Evolutionary conservation across 139 green algal genomes (phyloP).

Genomic region (Coelastrella sp.): DNA sequence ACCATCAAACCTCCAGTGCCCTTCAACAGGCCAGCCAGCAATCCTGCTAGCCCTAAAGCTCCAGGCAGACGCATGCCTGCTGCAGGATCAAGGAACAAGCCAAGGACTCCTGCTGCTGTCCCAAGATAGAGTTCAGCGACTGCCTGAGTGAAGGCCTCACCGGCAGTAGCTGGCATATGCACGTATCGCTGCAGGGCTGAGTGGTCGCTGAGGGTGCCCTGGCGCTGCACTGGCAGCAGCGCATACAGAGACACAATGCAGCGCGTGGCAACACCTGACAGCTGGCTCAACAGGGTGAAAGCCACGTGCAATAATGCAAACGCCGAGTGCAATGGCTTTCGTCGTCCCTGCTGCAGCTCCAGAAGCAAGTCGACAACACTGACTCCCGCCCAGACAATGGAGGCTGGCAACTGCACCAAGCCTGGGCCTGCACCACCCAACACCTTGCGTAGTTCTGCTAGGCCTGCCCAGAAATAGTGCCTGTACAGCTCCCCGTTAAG

Average conservation of each 20-base stretch:
- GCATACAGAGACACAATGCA: constrained; percentile 70
- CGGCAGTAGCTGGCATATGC: constrained; percentile 67
- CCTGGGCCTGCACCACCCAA: constrained; percentile 27
- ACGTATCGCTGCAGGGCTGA: constrained; percentile 61
- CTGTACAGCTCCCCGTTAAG: constrained; percentile 62
- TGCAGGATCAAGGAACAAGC: constrained; percentile 76
- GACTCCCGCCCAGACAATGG: constrained; percentile 80
- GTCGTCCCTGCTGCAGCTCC: constrained; percentile 57
- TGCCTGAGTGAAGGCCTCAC: constrained; percentile 71
- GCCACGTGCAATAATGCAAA: constrained; percentile 73
- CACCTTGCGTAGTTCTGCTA: constrained; percentile 79
- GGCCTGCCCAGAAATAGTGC: constrained; percentile 76
- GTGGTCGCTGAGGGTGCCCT: constrained; percentile 55
- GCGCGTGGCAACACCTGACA: constrained; percentile 72
- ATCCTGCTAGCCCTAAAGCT: constrained; percentile 50
- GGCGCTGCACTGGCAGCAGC: constrained; percentile 70
- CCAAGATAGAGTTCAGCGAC: constrained; percentile 69
- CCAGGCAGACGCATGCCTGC: constrained; percentile 52
- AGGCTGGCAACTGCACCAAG: constrained; percentile 47
- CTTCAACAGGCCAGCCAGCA: constrained; percentile 75
- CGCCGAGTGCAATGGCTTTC: constrained; percentile 44
- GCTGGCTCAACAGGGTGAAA: constrained; percentile 68
- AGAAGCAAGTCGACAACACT: constrained; percentile 68
- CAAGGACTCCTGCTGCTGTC: constrained; percentile 56
- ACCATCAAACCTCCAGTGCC: constrained; percentile 66